Percentiles rank a stretch among this genome's conserved stretches.
Evolutionary conservation across 305 asterid species (phyloP).

Genomic region (Petunia hybrid): DNA sequence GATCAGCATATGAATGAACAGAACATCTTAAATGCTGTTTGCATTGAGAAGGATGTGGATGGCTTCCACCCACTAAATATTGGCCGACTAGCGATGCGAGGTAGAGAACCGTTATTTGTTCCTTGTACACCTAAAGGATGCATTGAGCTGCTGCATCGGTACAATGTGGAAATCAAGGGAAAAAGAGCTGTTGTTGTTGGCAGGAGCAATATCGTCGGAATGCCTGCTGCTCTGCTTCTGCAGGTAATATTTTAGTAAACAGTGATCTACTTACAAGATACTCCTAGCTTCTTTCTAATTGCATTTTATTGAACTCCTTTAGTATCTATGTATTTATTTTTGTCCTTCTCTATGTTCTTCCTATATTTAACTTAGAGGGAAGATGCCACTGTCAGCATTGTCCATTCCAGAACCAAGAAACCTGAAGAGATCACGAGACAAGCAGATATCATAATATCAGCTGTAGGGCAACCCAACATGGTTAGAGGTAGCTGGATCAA

Average conservation of each 20-base stretch:
- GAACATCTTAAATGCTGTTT: slow-evolving; percentile 78
- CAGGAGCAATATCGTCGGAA: slow-evolving; percentile 93
- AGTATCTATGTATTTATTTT: background rate
- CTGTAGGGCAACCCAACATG: slow-evolving; percentile 90
- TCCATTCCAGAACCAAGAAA: slow-evolving; percentile 85
- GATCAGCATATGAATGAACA: slow-evolving; percentile 87
- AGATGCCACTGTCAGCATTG: slow-evolving; percentile 88
- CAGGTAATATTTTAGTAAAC: slow-evolving; percentile 58
- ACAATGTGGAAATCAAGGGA: slow-evolving; percentile 76
- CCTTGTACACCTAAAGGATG: slow-evolving; percentile 98
- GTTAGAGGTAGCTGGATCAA: slow-evolving; percentile 95
- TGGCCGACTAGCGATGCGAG: slow-evolving; percentile 94
- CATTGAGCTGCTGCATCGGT: slow-evolving; percentile 84
- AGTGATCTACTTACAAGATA: background rate
- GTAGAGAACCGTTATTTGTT: slow-evolving; percentile 83
- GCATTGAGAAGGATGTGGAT: slow-evolving; percentile 92
- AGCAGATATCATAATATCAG: slow-evolving; percentile 86
- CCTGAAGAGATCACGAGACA: slow-evolving; percentile 82
- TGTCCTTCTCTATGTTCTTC: slow-evolving; percentile 12
- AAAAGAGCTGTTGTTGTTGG: slow-evolving; percentile 91
- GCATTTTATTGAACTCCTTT: slow-evolving; percentile 8
- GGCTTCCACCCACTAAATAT: slow-evolving; percentile 93
- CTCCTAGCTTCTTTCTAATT: slow-evolving; percentile 3
- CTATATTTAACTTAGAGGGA: slow-evolving; percentile 59
- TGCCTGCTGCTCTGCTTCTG: slow-evolving; percentile 87